Evolutionary conservation across 306 rosid species (phyloP), one percentile per base, ranked within the genome.

Genomic region (Cicer cuneatum): DNA sequence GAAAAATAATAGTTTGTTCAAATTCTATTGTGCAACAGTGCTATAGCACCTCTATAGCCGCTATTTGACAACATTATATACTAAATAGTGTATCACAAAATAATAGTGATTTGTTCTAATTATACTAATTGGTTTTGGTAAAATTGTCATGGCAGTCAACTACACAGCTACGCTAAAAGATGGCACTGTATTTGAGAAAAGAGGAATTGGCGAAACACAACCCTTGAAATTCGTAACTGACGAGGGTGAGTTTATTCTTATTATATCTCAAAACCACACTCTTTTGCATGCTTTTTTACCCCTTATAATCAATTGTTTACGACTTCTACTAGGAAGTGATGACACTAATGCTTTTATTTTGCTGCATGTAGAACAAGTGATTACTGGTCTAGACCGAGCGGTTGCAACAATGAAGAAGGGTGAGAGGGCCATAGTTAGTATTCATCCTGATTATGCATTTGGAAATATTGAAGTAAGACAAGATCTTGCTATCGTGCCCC

Each of bases 361-460:
- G 37, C 61, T 83, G 43, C 61, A 49, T 85, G 76, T 61, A 88
- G 93, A 90, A 71, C 87, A 86, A 86, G 96, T 88, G 73, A 80
- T 90, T 76, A 45, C 61, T 61, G 90, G 96, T 73, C 75, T 90
- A 66, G 96, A 88, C 75, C 79, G 58, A 73, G 91, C 86, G 6
- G 87, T 86, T 72, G 87, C 85, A 61, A 86, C 93, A 29, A 90
- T 90, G 93, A 88, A 78, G 81, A 90, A 86, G 83, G 87, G 91
- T 10, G 96, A 90, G 80, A 82, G 51, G 65, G 90, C 91, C 69
- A 64, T 82, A 19, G 15, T 90, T 76, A 82, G 68, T 14, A 82
- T 90, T 85, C 90, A 90, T 63, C 86, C 90, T 81, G 89, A 90
- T 60, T 85, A 79, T 83, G 91, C 89, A 72, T 88, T 85, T 82